Base-by-base conservation (phyloP, 2,329 filamentous ascomycete species). In the Kalmusia sp. region DNA sequence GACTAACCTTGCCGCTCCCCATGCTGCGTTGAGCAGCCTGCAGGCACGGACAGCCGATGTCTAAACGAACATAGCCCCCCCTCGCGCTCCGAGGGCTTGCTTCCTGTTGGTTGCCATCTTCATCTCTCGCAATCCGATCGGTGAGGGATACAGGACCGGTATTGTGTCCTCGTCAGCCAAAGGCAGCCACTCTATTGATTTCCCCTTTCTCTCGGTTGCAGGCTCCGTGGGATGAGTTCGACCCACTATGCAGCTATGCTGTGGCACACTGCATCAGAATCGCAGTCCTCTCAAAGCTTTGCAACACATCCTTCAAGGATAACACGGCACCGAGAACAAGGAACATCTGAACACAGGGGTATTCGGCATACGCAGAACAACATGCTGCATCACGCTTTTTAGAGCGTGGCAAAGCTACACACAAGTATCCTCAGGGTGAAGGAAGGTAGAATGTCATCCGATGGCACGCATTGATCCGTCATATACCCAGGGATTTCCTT, bases 111-210 rank as follows among this genome's bases (percentile, higher is more conserved):
- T 33, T 49, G 35, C 46, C 39, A 15, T 40, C 3, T 40, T 19
- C 31, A 41, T 43, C 31, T 53, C 48, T 55, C 61, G 47, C 47
- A 35, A 21, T 38, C 47, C 49, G 57, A 66, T 62, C 63, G 63
- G 63, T 67, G 61, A 63, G 59, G 57, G 54, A 37, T 12, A 34
- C 19, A 30, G 35, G 37, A 14, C 25, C 25, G 17, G 15, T 41
- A 33, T 40, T 7, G 35, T 39, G 24, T 30, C 19, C 47, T 35
- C 28, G 28, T 27, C 35, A 41, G 35, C 27, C 30, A 46, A 54
- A 49, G 43, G 54, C 53, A 49, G 57, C 60, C 58, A 57, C 57
- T 54, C 53, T 53, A 51, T 59, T 48, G 51, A 54, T 54, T 55
- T 51, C 24, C 48, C 39, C 31, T 38, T 41, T 47, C 45, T 48